Percentiles rank a stretch among this genome's conserved stretches.
These are phyloP conservation scores for Colletotrichum australisinense DNA, from an alignment of 2,329 filamentous ascomycete genomes.

Conservation along the genomic window DNA sequence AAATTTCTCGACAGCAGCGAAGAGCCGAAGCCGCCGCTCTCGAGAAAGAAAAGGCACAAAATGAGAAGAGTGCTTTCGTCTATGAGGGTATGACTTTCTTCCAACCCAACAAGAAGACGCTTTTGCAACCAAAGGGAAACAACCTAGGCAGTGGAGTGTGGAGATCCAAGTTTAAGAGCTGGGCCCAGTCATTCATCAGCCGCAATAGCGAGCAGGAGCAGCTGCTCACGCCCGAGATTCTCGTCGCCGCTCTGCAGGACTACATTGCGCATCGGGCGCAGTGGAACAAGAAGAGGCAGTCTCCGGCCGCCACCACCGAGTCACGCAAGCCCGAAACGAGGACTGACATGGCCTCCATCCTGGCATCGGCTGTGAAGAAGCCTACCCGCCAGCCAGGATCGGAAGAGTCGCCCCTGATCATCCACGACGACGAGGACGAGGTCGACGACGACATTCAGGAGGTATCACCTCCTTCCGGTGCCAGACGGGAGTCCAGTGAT, in stretches of 20 bases:
- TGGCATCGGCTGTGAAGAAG: conserved; percentile 24
- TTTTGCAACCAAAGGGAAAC: conserved; percentile 26
- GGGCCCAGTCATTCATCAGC: conserved; percentile 44
- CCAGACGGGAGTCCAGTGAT: neutral
- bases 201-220: conserved; percentile 23
- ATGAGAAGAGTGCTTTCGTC: conserved; percentile 9
- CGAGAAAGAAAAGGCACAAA: conserved; percentile 19
- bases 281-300: conserved; percentile 28
- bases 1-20: conserved; percentile 12
- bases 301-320: conserved; percentile 7
- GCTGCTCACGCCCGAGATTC: conserved; percentile 26
- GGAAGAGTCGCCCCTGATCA: conserved; percentile 21
- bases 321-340: conserved; percentile 19
- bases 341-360: conserved; percentile 20
- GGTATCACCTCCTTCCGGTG: neutral
- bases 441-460: conserved; percentile 21
- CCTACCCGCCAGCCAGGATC: conserved; percentile 9
- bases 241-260: conserved; percentile 17
- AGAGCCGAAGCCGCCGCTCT: neutral
- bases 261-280: conserved; percentile 19
- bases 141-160: conserved; percentile 38
- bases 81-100: conserved; percentile 14
- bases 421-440: conserved; percentile 29
- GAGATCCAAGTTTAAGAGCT: conserved; percentile 48
- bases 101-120: conserved; percentile 24